phyloP scores from a whole-genome alignment of 177 flowering plant species.

The Vitis hybrid region DNA sequence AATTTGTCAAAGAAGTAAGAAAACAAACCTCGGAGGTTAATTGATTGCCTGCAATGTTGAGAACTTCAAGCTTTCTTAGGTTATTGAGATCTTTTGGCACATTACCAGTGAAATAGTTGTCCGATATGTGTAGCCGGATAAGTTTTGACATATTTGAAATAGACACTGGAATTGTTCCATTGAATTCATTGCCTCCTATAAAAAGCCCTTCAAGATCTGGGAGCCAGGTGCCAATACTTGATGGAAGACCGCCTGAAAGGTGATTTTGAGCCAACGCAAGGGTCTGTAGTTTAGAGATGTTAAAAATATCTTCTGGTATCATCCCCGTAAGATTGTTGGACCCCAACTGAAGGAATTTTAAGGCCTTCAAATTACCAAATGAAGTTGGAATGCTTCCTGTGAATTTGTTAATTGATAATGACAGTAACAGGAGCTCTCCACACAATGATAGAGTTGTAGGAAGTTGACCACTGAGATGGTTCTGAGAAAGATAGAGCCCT shows the following conservation, averaged over 20 bases:
- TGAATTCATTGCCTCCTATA: not conserved
- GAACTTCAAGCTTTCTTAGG: not conserved
- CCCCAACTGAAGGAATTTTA: no score
- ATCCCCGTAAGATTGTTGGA: no score
- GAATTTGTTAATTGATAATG: no score
- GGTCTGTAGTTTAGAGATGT: not conserved
- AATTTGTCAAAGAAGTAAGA: slow-evolving; percentile 4
- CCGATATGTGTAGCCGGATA: not conserved
- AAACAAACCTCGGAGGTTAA: not conserved
- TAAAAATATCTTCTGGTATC: no score
- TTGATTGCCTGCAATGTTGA: not conserved
- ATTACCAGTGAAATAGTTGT: slow-evolving; percentile 2
- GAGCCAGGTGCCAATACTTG: not conserved
- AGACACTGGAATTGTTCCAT: slow-evolving; percentile 7
- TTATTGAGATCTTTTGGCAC: not conserved
- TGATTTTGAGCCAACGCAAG: not conserved
- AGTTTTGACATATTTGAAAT: slow-evolving; percentile 1
- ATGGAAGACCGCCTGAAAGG: not conserved
- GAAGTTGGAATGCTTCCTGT: no score
- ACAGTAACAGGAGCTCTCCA: no score
- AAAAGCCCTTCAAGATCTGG: not conserved
- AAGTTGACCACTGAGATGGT: no score
- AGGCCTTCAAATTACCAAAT: no score
- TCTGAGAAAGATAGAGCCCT: no score
- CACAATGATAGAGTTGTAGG: no score